These are phyloP conservation scores for Ustilago loliicola DNA, from an alignment of 1,284 basidiomycete genomes.

Conservation along the genomic window DNA sequence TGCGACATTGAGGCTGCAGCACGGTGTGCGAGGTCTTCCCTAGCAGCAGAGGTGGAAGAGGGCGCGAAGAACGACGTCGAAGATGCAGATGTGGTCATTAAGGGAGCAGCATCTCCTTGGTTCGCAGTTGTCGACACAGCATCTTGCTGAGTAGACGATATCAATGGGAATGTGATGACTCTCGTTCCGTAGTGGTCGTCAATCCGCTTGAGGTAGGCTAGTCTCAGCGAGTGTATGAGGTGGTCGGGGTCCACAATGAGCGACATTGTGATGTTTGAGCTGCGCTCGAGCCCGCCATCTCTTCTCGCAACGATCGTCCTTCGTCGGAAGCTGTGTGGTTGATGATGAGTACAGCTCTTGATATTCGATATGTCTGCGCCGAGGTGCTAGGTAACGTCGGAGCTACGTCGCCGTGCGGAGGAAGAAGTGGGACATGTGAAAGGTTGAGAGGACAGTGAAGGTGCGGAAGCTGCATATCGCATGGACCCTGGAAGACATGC, in stretches of 20 bases:
- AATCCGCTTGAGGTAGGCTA: slow-evolving; percentile 61
- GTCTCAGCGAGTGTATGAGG: slow-evolving; percentile 58
- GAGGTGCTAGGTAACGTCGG: background rate
- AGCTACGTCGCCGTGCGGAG: background rate
- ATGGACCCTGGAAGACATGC: slow-evolving; percentile 40
- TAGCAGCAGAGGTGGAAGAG: slow-evolving; percentile 14
- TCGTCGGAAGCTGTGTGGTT: no score
- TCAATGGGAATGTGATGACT: slow-evolving; percentile 56
- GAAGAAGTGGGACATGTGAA: background rate
- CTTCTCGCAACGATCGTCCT: background rate
- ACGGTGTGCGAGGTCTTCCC: slow-evolving; percentile 7
- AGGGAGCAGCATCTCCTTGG: background rate
- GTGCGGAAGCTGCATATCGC: slow-evolving; percentile 20
- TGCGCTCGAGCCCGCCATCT: background rate
- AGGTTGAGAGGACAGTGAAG: background rate
- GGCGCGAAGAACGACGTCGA: slow-evolving; percentile 31
- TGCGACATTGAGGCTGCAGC: slow-evolving; percentile 10
- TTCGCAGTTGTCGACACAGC: background rate
- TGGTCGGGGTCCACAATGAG: slow-evolving; percentile 56
- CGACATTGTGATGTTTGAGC: slow-evolving; percentile 32
- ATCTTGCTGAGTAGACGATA: slow-evolving; percentile 13
- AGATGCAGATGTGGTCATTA: slow-evolving; percentile 30
- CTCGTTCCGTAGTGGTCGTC: slow-evolving; percentile 61
- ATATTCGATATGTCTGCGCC: no score
- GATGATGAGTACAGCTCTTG: background rate